Base-by-base conservation (phyloP, 2,329 filamentous ascomycete genomes). In the Fusarium coffeatum region DNA sequence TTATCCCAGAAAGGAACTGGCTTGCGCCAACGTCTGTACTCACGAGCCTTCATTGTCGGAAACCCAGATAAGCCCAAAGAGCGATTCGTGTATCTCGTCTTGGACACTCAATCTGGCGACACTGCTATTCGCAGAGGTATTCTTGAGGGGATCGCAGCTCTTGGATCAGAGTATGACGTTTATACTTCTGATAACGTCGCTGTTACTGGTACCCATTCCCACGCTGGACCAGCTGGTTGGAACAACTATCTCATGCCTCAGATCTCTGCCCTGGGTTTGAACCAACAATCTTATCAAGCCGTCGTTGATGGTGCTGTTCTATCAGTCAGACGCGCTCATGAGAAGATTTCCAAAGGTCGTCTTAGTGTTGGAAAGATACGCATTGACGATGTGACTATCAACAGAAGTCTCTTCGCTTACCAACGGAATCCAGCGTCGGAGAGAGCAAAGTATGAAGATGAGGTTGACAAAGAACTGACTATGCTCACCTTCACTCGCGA, bases 201-300 rank as follows among this genome's bases (percentile, higher is more conserved):
- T 8, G 22, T 64, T 3, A 64, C 60, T 0, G 60, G 60, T 4
- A 64, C 60, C 0, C 60, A 64, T 0, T 64, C 60, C 1, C 60
- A 64, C 1, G 34, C 60, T 16, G 60, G 60, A 0, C 60, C 60
- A 8, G 60, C 48, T 13, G 60, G 60, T 0, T 64, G 60, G 60
- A 64, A 64, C 1, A 64, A 64, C 0, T 64, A 64, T 4, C 60
- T 64, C 23, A 64, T 64, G 60, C 60, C 60, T 0, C 60, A 64
- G 1, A 64, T 64, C 1, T 63, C 60, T 0, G 60, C 60, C 2
- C 6, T 64, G 0, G 60, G 60, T 0, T 2, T 64, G 7, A 64
- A 64, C 4, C 42, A 64, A 4, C 60, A 63, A 7, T 54, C 60
- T 2, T 63, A 56, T 4, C 48, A 64, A 8, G 60, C 60, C 1